Evolutionary conservation across 257 asterid genomes (phyloP).

Genomic region (Jacaranda copaia): DNA sequence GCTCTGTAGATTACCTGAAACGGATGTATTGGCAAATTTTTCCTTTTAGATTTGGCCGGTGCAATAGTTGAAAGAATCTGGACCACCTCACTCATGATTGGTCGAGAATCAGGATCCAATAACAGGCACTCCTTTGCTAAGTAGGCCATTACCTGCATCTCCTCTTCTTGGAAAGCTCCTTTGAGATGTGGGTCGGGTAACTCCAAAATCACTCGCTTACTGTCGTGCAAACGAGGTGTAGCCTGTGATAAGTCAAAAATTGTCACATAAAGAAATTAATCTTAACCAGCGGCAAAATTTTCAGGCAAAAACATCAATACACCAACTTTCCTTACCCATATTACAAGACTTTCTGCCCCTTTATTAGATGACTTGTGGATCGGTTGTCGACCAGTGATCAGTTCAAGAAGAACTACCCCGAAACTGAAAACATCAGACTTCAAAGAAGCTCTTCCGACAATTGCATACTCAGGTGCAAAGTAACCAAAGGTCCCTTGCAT

Average conservation of each 20-base stretch:
- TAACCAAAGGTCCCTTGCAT: slow-evolving; percentile 99
- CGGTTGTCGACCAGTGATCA: slow-evolving; percentile 84
- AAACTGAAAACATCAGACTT: slow-evolving; percentile 98
- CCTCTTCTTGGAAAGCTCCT: slow-evolving; percentile 77
- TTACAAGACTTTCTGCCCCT: slow-evolving; percentile 85
- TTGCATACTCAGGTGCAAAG: slow-evolving; percentile 96
- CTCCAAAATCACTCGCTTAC: slow-evolving; percentile 79
- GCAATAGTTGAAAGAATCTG: slow-evolving; percentile 87
- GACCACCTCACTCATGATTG: slow-evolving; percentile 93
- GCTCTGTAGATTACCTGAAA: slow-evolving; percentile 46
- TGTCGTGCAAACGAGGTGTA: slow-evolving; percentile 75
- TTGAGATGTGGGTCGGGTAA: slow-evolving; percentile 79
- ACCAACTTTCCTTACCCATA: slow-evolving; percentile 72
- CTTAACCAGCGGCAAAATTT: neutral
- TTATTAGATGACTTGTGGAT: slow-evolving; percentile 63
- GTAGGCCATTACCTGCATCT: slow-evolving; percentile 95
- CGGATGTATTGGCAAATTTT: slow-evolving; percentile 52
- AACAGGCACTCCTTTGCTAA: slow-evolving; percentile 93
- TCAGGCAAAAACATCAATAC: neutral
- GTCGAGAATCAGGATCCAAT: slow-evolving; percentile 93
- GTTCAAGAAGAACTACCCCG: slow-evolving; percentile 97
- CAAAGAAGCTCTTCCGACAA: slow-evolving; percentile 82
- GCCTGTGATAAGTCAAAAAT: slow-evolving; percentile 59
- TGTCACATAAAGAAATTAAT: slow-evolving; percentile 15
- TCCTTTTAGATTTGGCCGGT: slow-evolving; percentile 78